Evolutionary conservation across 2,329 filamentous ascomycete genomes (phyloP).

Genomic region (Penicillium sp.): DNA sequence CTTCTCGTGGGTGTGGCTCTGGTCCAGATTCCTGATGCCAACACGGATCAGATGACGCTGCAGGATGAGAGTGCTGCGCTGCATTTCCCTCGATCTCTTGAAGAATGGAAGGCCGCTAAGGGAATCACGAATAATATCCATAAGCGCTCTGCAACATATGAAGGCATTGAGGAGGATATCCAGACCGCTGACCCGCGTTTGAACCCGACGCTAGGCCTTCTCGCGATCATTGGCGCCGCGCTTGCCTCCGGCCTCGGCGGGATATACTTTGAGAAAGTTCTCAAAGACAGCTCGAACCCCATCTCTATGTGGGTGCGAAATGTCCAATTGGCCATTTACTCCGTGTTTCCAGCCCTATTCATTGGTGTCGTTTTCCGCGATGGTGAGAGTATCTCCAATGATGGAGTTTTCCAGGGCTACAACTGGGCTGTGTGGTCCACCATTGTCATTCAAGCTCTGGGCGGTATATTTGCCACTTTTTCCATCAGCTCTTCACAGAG

Average conservation of each 20-base stretch:
- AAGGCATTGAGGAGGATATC: slow-evolving; percentile 75
- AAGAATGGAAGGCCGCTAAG: slow-evolving; percentile 69
- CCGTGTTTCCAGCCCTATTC: slow-evolving; percentile 84
- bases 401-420: slow-evolving; percentile 94
- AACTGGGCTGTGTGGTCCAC: slow-evolving; percentile 89
- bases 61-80: slow-evolving; percentile 64
- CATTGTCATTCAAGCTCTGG: slow-evolving; percentile 78
- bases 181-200: slow-evolving; percentile 60
- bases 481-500: slow-evolving; percentile 85
- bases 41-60: slow-evolving; percentile 56
- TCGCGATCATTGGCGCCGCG: slow-evolving; percentile 77
- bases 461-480: slow-evolving; percentile 81
- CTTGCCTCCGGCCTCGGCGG: slow-evolving; percentile 82
- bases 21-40: slow-evolving; percentile 74
- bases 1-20: slow-evolving; percentile 82
- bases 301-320: slow-evolving; percentile 92
- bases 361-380: slow-evolving; percentile 87
- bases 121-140: slow-evolving; percentile 54
- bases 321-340: slow-evolving; percentile 92
- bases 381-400: slow-evolving; percentile 77
- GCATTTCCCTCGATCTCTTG: slow-evolving; percentile 78
- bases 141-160: slow-evolving; percentile 83
- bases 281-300: slow-evolving; percentile 78
- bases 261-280: slow-evolving; percentile 73
- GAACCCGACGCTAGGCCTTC: slow-evolving; percentile 78